phyloP scores from a whole-genome alignment of 2,329 filamentous ascomycete species.

The Curvularia spicifera region DNA sequence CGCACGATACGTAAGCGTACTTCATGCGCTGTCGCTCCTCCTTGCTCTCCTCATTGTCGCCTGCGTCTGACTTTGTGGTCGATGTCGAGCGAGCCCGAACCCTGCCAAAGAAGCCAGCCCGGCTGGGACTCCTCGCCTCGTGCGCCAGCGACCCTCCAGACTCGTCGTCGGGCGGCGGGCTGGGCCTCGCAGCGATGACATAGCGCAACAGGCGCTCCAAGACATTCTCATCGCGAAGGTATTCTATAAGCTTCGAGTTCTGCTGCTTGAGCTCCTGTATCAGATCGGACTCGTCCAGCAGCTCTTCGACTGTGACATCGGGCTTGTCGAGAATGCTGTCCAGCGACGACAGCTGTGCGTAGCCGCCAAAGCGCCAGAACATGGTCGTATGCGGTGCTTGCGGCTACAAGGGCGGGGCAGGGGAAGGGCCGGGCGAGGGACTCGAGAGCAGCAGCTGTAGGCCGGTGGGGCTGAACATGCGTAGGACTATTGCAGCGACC shows the following conservation, averaged over 20 bases:
- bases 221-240: conserved; percentile 84
- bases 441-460: conserved; percentile 38
- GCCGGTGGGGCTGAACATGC: conserved; percentile 31
- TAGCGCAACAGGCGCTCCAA: conserved; percentile 87
- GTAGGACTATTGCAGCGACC: conserved; percentile 23
- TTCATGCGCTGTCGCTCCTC: conserved; percentile 89
- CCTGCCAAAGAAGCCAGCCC: conserved; percentile 56
- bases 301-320: conserved; percentile 92
- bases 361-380: conserved; percentile 99
- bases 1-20: conserved; percentile 91
- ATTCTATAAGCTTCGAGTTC: conserved; percentile 97
- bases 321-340: conserved; percentile 95
- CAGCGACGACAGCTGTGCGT: conserved; percentile 95
- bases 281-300: conserved; percentile 93
- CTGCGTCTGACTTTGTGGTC: conserved; percentile 50
- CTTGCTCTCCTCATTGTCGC: conserved; percentile 67
- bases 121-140: conserved; percentile 41
- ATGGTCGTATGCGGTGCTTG: conserved; percentile 65
- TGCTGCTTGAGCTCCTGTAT: conserved; percentile 98
- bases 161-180: conserved; percentile 45
- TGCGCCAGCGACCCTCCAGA: conserved; percentile 55
- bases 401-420: conserved; percentile 39
- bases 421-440: conserved; percentile 31
- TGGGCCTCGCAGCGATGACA: conserved; percentile 78
- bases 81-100: conserved; percentile 55